These are phyloP conservation scores for Sistotremastrum suecicum DNA, from an alignment of 768 basidiomycete genomes.

Conservation along the genomic window DNA sequence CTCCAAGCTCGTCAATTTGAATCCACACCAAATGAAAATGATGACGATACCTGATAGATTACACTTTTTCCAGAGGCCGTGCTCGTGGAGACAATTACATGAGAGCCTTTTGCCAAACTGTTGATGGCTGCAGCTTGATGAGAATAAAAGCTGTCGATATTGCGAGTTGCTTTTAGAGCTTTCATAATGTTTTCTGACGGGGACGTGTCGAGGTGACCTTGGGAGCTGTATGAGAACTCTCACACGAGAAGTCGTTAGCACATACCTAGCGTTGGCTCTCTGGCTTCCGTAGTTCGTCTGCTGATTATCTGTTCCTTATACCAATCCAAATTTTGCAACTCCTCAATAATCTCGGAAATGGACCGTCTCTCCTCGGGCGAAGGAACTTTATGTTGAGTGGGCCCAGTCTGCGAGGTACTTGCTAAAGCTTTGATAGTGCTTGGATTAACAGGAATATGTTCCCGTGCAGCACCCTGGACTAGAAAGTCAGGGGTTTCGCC, in stretches of 20 bases:
- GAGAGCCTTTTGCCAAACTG: slow-evolving; percentile 36
- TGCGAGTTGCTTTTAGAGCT: slow-evolving; percentile 43
- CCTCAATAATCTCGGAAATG: slow-evolving; percentile 42
- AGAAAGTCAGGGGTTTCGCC: slow-evolving; percentile 48
- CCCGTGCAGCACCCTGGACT: slow-evolving; percentile 50
- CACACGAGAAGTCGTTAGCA: not conserved
- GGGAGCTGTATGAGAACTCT: not conserved
- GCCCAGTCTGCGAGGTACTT: slow-evolving; percentile 5
- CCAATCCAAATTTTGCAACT: slow-evolving; percentile 45
- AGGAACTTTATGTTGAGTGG: slow-evolving; percentile 17
- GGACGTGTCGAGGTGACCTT: slow-evolving; percentile 37
- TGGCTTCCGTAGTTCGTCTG: slow-evolving; percentile 38
- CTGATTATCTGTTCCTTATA: slow-evolving; percentile 58
- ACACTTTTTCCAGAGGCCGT: slow-evolving; percentile 86
- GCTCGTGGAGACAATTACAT: slow-evolving; percentile 81
- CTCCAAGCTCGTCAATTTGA: slow-evolving; percentile 20
- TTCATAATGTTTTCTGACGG: slow-evolving; percentile 41
- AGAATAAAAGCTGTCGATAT: slow-evolving; percentile 48
- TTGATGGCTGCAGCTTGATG: slow-evolving; percentile 65
- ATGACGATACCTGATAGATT: slow-evolving; percentile 57
- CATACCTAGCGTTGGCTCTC: slow-evolving; percentile 37
- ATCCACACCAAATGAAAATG: not conserved
- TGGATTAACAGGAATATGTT: slow-evolving; percentile 61
- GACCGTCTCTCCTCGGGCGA: slow-evolving; percentile 38
- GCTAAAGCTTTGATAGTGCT: slow-evolving; percentile 4